A percentile compares a stretch with the other conserved stretches of the same genome.
Evolutionary conservation across 257 asterid genomes (phyloP).

Genomic region (Solanum arcanum): DNA sequence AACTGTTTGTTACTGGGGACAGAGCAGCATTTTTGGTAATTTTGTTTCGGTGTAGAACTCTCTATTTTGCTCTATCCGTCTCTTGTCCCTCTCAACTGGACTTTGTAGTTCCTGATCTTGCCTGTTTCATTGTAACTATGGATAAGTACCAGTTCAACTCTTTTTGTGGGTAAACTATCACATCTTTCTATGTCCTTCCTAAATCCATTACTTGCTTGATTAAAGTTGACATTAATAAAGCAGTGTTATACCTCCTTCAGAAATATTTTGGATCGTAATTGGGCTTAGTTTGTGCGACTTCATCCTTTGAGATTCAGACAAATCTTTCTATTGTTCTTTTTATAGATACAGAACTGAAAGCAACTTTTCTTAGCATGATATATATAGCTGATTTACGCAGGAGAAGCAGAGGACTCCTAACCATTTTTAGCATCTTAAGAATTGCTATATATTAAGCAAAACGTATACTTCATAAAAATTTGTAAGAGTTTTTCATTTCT

Average conservation of each 20-base stretch:
- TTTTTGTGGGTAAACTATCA: background rate
- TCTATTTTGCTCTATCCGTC: background rate
- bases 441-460: background rate
- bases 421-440: background rate
- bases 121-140: background rate
- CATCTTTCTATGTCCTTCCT: background rate
- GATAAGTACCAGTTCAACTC: background rate
- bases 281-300: background rate
- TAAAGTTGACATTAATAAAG: background rate
- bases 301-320: background rate
- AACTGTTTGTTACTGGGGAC: background rate
- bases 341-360: background rate
- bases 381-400: background rate
- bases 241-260: background rate
- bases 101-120: background rate
- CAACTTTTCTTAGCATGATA: background rate
- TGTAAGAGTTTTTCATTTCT: background rate
- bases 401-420: background rate
- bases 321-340: background rate
- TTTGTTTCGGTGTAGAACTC: background rate
- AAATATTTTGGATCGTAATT: background rate
- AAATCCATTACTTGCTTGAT: background rate
- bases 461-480: background rate
- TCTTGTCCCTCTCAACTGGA: background rate
- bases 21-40: conserved; percentile 15